Evolutionary conservation across 78 protist species (phyloP).

Genomic region (Diacronema lutheri): DNA sequence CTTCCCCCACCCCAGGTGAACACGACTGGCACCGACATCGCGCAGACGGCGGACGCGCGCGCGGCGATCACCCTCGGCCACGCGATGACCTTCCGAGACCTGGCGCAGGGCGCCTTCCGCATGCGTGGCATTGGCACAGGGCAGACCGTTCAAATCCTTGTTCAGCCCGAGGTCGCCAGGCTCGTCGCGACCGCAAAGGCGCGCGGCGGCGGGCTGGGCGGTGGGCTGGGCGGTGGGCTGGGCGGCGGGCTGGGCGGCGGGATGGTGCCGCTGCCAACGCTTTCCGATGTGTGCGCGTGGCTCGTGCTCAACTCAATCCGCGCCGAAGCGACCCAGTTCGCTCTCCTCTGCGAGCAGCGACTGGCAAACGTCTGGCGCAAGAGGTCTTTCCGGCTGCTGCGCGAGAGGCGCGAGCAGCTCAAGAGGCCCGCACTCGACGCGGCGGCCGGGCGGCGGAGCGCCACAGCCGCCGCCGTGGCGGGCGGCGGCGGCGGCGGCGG

Average conservation of each 20-base stretch:
- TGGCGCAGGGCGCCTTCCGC: constrained; percentile 48
- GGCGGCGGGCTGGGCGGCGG: no score
- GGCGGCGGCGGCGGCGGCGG: no score
- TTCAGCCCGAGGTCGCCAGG: constrained; percentile 17
- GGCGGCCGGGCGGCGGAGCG: no score
- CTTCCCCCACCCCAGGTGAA: constrained; percentile 50
- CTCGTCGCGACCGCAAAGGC: neutral
- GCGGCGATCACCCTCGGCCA: constrained; percentile 41
- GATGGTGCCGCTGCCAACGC: neutral
- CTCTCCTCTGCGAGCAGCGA: constrained; percentile 23
- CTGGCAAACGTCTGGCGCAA: constrained; percentile 10
- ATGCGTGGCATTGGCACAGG: constrained; percentile 47
- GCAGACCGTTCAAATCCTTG: constrained; percentile 17
- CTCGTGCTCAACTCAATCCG: constrained; percentile 30
- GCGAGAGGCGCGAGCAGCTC: no score
- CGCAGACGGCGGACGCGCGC: constrained; percentile 22
- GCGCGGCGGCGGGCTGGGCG: no score
- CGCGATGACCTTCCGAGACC: constrained; percentile 48
- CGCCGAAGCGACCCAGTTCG: constrained; percentile 19
- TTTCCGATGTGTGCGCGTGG: constrained; percentile 53
- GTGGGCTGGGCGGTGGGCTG: no score
- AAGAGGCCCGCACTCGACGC: no score
- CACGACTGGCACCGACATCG: constrained; percentile 60
- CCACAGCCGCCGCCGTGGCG: no score
- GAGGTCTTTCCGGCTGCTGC: constrained; percentile 11